These are phyloP conservation scores for Chytridium lagenaria DNA, from an alignment of 371 early-diverging fungal genomes.

Conservation along the genomic window DNA sequence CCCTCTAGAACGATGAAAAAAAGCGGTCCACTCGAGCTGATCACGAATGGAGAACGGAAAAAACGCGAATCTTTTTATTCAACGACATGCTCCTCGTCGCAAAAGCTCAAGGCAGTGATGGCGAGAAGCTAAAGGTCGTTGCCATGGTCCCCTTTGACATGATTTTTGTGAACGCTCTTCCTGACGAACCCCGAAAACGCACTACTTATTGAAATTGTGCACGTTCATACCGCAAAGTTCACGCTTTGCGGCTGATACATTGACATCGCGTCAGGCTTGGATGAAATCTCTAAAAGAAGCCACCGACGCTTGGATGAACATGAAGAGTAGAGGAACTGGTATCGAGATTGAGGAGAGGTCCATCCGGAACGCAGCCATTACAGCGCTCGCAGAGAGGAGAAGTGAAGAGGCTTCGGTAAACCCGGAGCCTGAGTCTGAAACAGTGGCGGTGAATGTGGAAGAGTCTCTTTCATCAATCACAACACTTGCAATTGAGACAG, in stretches of 20 bases:
- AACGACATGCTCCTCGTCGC: slow-evolving; percentile 57
- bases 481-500: slow-evolving; percentile 3
- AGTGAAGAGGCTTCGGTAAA: neutral
- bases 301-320: slow-evolving; percentile 36
- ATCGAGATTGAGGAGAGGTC: slow-evolving; percentile 4
- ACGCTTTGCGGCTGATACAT: slow-evolving; percentile 31
- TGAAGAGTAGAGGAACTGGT: slow-evolving; percentile 26
- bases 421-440: too few species aligned
- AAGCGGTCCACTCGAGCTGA: slow-evolving; percentile 43
- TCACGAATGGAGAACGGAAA: slow-evolving; percentile 41
- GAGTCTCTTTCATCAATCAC: neutral
- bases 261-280: slow-evolving; percentile 42
- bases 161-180: slow-evolving; percentile 47
- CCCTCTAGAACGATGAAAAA: slow-evolving; percentile 51
- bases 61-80: slow-evolving; percentile 56
- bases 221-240: slow-evolving; percentile 40
- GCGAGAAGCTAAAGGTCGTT: slow-evolving; percentile 48
- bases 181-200: slow-evolving; percentile 29
- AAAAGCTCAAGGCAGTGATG: slow-evolving; percentile 35
- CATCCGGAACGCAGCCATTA: slow-evolving; percentile 3
- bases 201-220: slow-evolving; percentile 46
- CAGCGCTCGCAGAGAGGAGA: neutral
- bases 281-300: slow-evolving; percentile 47
- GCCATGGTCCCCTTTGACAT: slow-evolving; percentile 53
- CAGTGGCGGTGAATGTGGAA: neutral